A percentile compares a stretch with the other conserved stretches of the same genome.
phyloP scores from a whole-genome alignment of 306 rosid genomes.

The Adenanthera pavonina region DNA sequence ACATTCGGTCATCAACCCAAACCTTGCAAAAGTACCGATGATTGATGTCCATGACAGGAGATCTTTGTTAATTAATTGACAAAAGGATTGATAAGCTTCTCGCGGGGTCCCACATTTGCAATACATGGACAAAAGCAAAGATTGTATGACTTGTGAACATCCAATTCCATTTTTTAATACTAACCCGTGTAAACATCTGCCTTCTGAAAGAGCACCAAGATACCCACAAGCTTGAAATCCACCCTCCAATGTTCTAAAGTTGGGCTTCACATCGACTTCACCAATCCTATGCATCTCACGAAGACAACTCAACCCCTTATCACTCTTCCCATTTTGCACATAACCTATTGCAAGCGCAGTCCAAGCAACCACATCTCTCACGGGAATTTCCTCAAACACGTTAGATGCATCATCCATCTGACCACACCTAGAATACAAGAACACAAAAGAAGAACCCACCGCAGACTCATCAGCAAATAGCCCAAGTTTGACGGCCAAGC shows the following conservation, averaged over 20 bases:
- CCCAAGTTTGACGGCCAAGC: constrained; percentile 59
- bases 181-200: constrained; percentile 72
- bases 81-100: constrained; percentile 62
- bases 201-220: constrained; percentile 58
- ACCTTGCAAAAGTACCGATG: constrained; percentile 66
- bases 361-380: constrained; percentile 81
- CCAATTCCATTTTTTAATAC: constrained; percentile 62
- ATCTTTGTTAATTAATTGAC: constrained; percentile 58
- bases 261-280: constrained; percentile 57
- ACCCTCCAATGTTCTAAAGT: constrained; percentile 70
- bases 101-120: constrained; percentile 63
- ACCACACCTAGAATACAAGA: constrained; percentile 63
- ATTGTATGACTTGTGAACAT: constrained; percentile 50
- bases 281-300: constrained; percentile 70
- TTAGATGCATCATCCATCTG: constrained; percentile 47
- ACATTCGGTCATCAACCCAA: constrained; percentile 63
- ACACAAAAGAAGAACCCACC: constrained; percentile 73
- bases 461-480: constrained; percentile 47
- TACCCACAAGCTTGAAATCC: constrained; percentile 83
- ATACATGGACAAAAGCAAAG: constrained; percentile 72
- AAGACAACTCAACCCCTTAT: constrained; percentile 67
- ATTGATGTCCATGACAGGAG: constrained; percentile 72
- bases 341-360: constrained; percentile 71
- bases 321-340: constrained; percentile 71
- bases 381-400: constrained; percentile 68